Percentiles rank a stretch among this genome's conserved stretches.
Evolutionary conservation across 106 monocot genomes (phyloP).

Genomic region (Acorus calamus): DNA sequence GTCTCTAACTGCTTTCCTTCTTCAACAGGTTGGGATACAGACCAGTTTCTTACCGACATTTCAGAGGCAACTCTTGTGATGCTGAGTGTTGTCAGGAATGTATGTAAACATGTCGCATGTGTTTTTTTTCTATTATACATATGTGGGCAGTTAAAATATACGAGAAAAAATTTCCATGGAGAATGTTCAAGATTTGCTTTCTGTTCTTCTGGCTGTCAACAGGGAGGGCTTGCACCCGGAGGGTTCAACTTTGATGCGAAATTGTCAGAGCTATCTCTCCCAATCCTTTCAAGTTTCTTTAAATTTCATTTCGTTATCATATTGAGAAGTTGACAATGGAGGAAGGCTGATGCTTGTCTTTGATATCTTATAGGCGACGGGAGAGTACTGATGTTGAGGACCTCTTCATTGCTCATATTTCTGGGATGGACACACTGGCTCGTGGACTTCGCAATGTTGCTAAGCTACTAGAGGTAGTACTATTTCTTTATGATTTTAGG

Average conservation of each 20-base stretch:
- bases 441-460: slow-evolving; percentile 95
- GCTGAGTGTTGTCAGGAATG: slow-evolving; percentile 91
- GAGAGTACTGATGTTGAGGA: slow-evolving; percentile 98
- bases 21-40: slow-evolving; percentile 87
- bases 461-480: slow-evolving; percentile 64
- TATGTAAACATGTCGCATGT: slow-evolving; percentile 16
- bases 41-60: slow-evolving; percentile 91
- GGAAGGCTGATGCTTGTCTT: not conserved
- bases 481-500: too few species aligned
- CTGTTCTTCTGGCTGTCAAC: not conserved
- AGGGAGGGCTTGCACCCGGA: slow-evolving; percentile 97
- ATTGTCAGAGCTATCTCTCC: slow-evolving; percentile 33
- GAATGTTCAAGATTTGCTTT: not conserved
- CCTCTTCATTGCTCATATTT: slow-evolving; percentile 85
- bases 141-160: not conserved
- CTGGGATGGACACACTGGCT: slow-evolving; percentile 96
- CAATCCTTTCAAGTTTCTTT: not conserved
- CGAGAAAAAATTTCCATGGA: not conserved
- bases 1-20: not conserved
- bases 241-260: slow-evolving; percentile 99
- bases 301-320: not conserved
- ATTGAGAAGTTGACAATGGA: not conserved
- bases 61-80: slow-evolving; percentile 88
- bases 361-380: slow-evolving; percentile 44
- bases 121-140: not conserved